Percentiles rank a stretch among this genome's conserved stretches.
Conservation (phyloP, 768 basidiomycete genomes). For the Boletus barrowsii region DNA sequence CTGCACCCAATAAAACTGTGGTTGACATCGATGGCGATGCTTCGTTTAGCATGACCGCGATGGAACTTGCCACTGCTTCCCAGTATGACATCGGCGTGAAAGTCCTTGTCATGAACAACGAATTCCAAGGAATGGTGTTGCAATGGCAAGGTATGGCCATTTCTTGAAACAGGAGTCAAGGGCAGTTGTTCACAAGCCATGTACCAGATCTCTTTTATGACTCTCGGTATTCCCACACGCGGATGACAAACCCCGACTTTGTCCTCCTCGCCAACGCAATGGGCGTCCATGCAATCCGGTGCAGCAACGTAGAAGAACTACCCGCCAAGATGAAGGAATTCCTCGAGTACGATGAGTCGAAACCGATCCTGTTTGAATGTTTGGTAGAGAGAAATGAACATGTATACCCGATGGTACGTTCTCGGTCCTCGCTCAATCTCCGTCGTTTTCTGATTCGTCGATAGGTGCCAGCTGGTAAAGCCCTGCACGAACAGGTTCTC, state of each 20-base stretch:
- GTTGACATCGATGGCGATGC: conserved; percentile 98
- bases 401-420: conserved; percentile 83
- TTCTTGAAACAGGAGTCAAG: background rate
- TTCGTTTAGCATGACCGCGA: conserved; percentile 98
- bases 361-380: conserved; percentile 91
- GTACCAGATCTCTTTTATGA: conserved; percentile 89
- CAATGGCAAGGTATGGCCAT: conserved; percentile 89
- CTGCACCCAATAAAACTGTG: conserved; percentile 88
- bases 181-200: background rate
- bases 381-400: conserved; percentile 80
- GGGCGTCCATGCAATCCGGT: conserved; percentile 89
- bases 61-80: conserved; percentile 95
- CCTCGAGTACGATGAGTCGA: conserved; percentile 85
- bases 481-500: conserved; percentile 86
- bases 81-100: conserved; percentile 95
- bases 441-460: background rate
- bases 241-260: conserved; percentile 96
- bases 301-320: conserved; percentile 65
- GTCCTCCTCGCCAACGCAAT: conserved; percentile 85
- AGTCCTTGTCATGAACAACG: conserved; percentile 89
- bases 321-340: conserved; percentile 98
- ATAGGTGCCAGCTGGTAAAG: conserved; percentile 89
- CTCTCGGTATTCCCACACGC: conserved; percentile 92
- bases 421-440: background rate
- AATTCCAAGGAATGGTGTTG: conserved; percentile 98